Evolutionary conservation across 1,284 basidiomycete species (phyloP).

Genomic region (Neolentinus lepideus): DNA sequence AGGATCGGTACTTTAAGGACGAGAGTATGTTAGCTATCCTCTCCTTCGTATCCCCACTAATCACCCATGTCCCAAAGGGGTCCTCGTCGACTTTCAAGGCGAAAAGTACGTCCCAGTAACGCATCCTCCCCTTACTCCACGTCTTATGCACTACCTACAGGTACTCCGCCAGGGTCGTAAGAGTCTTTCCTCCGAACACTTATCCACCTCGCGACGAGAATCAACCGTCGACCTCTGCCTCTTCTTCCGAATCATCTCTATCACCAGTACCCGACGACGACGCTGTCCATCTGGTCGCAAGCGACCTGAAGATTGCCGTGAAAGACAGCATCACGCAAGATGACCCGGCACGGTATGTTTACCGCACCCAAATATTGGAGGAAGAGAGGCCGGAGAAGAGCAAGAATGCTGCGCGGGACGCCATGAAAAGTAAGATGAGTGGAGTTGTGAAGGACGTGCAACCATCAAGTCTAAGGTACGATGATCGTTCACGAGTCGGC

Average conservation of each 20-base stretch:
- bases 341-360: constrained; percentile 80
- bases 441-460: constrained; percentile 78
- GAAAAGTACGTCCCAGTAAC: constrained; percentile 52
- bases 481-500: constrained; percentile 15
- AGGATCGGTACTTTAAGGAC: constrained; percentile 86
- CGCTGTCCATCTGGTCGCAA: constrained; percentile 60
- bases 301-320: constrained; percentile 69
- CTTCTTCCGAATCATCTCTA: constrained; percentile 20
- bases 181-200: constrained; percentile 59
- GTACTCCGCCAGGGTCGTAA: constrained; percentile 71
- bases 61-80: constrained; percentile 38
- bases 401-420: background rate
- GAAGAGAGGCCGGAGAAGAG: constrained; percentile 40
- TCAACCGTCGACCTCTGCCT: constrained; percentile 15
- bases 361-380: constrained; percentile 82
- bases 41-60: background rate
- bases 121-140: constrained; percentile 16
- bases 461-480: constrained; percentile 71
- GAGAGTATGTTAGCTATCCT: constrained; percentile 61
- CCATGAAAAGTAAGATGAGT: constrained; percentile 31
- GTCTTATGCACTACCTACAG: constrained; percentile 32
- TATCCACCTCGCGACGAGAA: constrained; percentile 5
- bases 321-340: constrained; percentile 72
- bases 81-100: constrained; percentile 78
- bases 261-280: constrained; percentile 21